Base-by-base conservation (phyloP, 768 basidiomycete genomes). In the Clitopilus passeckerianus region DNA sequence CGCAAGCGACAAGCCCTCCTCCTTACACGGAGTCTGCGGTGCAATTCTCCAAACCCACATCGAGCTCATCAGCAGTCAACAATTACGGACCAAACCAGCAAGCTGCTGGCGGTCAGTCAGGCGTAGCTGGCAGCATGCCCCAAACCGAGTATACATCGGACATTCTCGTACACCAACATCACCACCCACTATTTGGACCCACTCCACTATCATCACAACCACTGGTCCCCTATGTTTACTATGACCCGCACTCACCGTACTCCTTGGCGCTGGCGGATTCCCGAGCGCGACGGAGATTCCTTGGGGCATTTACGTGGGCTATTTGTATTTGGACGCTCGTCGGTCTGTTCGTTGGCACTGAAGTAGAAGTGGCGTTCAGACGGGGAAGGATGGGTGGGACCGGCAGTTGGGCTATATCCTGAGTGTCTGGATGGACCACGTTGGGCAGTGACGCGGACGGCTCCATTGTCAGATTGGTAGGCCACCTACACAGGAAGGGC, bases 201-300 rank as follows among this genome's bases (percentile, higher is more conserved):
- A 77, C 75, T 34, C 77, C 73, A 14, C 67, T 74, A n/a, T 74
- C 72, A 22, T 57, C 65, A n/a, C 73, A 73, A 60, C 63, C 67
- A 1, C 60, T 73, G 8, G 65, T 77, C 20, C 74, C 74, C 35
- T 74, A 76, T 56, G 71, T 72, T 22, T 77, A 79, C 65, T 75
- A 78, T 60, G 77, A 74, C 54, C 63, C 71, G 20, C 66, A 64
- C 15, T 73, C 72, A n/a, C 65, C 67, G 33, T 61, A 71, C 30
- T 69, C 71, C 30, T 58, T 71, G 23, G 56, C 63, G 15, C 65
- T 63, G 9, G 75, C 76, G 24, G 76, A 74, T 64, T 52, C 66
- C 2, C 67, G 78, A 55, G 78, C 78, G 22, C 66, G 72, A 35
- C 64, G 67, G 68, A 67, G 79, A 63, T 79, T 80, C 64, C 64